Base-by-base conservation (phyloP, 2,329 filamentous ascomycete genomes). In the Alternaria angustiovoidea region DNA sequence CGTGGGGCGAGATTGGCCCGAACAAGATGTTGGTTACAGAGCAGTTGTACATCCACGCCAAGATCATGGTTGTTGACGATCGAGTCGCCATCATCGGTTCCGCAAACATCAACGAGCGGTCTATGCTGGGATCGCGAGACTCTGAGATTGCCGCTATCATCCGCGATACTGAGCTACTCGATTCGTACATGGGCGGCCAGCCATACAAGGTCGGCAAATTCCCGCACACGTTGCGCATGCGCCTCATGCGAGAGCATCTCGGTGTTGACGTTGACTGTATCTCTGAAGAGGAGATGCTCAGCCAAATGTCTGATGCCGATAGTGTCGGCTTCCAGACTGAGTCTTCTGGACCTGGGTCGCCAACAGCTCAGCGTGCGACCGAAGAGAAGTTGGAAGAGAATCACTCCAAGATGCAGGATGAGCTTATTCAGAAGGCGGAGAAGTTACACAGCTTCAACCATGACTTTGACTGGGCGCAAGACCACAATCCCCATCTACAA, bases 71-170 rank as follows among this genome's bases (percentile, higher is more conserved):
- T 57, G 94, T 97, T 5, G 95, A 99, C 77, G 95, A 99, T 73
- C 88, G 94, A 34, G 88, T 95, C 59, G 94, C 91, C 20, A 89
- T 99, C 62, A 99, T 99, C 70, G 95, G 95, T 18, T 98, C 94
- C 46, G 95, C 95, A 54, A 99, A 99, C 76, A 98, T 99, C 83
- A 99, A 99, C 72, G 95, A 99, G 79, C 89, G 95, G 46, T 98
- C 94, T 7, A 93, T 98, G 93, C 79, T 97, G 62, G 95, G 95
- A 8, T 90, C 88, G 49, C 88, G 95, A 71, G 95, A 99, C 78
- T 97, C 94, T 0, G 95, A 99, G 79, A 89, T 92, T 63, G 95
- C 94, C 5, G 90, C 94, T 7, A 86, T 98, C 43, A 91, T 99
- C 42, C 88, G 94, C 54, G 95, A 99, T 75, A 94, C 92, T 1